Base-by-base conservation (phyloP, 2,329 filamentous ascomycete species). In the Waltergamsia citrina region DNA sequence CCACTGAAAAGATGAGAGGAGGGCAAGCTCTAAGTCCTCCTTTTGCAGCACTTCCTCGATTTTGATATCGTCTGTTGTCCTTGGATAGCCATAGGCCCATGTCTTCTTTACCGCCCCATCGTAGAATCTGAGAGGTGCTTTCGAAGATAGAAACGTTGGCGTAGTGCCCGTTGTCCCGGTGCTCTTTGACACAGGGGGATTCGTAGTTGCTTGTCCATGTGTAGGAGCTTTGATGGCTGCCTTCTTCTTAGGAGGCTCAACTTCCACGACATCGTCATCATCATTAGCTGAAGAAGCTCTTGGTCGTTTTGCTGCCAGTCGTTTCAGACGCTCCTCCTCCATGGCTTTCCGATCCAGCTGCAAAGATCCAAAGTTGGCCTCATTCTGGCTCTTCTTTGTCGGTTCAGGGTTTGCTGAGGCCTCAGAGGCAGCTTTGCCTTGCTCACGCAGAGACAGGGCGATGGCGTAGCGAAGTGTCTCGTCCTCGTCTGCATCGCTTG, bases 1-100 rank as follows among this genome's bases (percentile, higher is more conserved):
- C 78, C 85, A 92, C 51, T 90, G 77, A 45, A 83, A 96, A 0
- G 90, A 85, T 45, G 87, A 94, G 5, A 96, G 60, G 0, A 96
- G 72, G 1, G 85, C 88, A 25, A 86, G 72, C 33, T 83, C 65
- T 7, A 96, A 64, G 10, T 78, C 69, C 2, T 74, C 59, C 40
- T 75, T 79, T 52, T 94, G 82, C 2, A 95, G 57, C 0, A 95
- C 73, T 52, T 95, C 87, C 47, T 94, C 85, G 26, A 96, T 78
- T 39, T 78, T 92, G 50, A 96, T 85, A 41, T 94, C 85, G 40
- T 87, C 71, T 5, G 63, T 64, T 0, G 54, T 63, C 23, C 83
- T 68, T 2, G 69, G 62, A 41, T 72, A 74, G 3, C 80, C 78
- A 23, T 64, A 64, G 0, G 74, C 77, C 75, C 82, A 90, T 0